phyloP scores from a whole-genome alignment of 2,329 filamentous ascomycete species.

The Plectosphaerella cucumerina region DNA sequence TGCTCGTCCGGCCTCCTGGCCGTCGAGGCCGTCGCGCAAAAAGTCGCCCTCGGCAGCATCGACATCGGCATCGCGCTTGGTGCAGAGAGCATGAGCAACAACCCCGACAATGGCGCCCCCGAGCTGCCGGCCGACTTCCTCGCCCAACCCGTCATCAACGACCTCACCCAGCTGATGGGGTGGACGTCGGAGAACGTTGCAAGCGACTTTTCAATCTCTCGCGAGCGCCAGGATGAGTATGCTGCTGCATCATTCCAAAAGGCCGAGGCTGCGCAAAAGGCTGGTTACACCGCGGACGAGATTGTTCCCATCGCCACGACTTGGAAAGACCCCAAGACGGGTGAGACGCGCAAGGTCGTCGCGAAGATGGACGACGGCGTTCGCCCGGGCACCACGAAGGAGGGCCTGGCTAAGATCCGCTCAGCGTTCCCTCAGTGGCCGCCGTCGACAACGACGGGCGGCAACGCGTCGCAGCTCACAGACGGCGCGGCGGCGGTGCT shows the following conservation, averaged over 20 bases:
- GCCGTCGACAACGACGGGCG: constrained; percentile 59
- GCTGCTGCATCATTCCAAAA: constrained; percentile 63
- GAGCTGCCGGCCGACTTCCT: constrained; percentile 48
- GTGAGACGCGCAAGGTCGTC: constrained; percentile 70
- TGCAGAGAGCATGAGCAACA: constrained; percentile 61
- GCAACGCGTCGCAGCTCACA: constrained; percentile 70
- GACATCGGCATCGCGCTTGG: constrained; percentile 67
- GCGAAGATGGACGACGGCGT: constrained; percentile 68
- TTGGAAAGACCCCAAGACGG: constrained; percentile 84
- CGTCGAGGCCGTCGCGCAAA: constrained; percentile 69
- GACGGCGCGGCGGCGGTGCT: constrained; percentile 68
- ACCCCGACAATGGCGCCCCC: constrained; percentile 4
- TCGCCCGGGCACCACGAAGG: constrained; percentile 64
- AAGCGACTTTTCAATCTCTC: constrained; percentile 65
- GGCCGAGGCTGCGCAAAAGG: constrained; percentile 68
- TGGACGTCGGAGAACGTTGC: constrained; percentile 74
- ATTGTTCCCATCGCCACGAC: constrained; percentile 67
- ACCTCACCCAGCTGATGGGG: constrained; percentile 70
- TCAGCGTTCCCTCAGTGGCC: constrained; percentile 69
- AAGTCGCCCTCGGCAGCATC: constrained; percentile 62
- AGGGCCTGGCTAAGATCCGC: constrained; percentile 62
- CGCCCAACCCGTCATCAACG: constrained; percentile 55
- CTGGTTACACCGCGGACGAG: constrained; percentile 70
- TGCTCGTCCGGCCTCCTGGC: constrained; percentile 72
- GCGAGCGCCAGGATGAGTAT: constrained; percentile 63